phyloP scores from a whole-genome alignment of 257 asterid species.

The Jaltomata sinuosa region DNA sequence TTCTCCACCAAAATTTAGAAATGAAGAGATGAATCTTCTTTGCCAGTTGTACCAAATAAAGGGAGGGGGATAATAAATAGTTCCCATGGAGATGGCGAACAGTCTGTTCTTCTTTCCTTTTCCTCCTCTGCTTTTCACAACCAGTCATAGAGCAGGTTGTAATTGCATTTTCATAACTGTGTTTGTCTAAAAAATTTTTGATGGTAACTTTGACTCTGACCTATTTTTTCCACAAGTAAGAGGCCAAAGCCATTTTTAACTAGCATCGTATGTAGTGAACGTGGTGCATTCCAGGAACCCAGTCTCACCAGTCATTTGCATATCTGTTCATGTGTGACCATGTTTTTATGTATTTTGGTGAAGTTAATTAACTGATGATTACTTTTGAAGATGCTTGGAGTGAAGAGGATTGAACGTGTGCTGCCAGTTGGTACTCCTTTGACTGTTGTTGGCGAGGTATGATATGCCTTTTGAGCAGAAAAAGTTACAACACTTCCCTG shows the following conservation, averaged over 20 bases:
- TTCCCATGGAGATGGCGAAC: neutral
- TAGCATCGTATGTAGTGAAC: neutral
- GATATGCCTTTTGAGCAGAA: conserved; percentile 8
- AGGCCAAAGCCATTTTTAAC: neutral
- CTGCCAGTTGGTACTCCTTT: conserved; percentile 93
- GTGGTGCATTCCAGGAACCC: neutral
- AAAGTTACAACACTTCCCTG: neutral
- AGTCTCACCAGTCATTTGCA: neutral
- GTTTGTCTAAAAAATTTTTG: neutral
- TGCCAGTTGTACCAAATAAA: neutral
- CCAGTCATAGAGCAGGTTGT: neutral
- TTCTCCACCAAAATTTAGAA: neutral
- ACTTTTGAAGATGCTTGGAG: conserved; percentile 85
- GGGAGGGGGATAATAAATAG: neutral
- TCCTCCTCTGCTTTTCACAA: neutral
- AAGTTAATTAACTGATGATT: conserved; percentile 3
- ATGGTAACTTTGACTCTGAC: neutral
- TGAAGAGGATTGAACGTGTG: conserved; percentile 93
- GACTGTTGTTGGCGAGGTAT: conserved; percentile 99
- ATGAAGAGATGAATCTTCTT: neutral
- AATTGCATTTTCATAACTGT: neutral
- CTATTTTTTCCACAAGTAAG: neutral
- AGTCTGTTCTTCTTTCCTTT: neutral
- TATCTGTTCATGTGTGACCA: neutral
- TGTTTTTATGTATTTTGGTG: neutral